Evolutionary conservation across 2,329 filamentous ascomycete genomes (phyloP), one percentile per base, ranked within the genome.

Genomic region (Pestalotiopsis sp.): DNA sequence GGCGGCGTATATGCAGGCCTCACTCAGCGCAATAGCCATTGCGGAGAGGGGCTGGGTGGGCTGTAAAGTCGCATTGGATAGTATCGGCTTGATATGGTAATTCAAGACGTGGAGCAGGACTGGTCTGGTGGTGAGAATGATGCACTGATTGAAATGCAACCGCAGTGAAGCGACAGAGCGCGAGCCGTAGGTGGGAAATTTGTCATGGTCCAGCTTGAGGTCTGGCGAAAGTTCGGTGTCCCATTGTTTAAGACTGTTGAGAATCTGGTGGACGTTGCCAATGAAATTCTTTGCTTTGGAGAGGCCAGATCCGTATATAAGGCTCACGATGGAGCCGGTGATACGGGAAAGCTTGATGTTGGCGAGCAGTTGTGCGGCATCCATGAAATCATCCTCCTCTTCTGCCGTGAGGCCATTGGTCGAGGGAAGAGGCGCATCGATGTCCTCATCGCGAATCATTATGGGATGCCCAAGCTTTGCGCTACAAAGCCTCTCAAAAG

Each of bases 401-500:
- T 67, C 71, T 38, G 49, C n/a, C 3, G 66, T 41, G n/a, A 71
- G 38, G 41, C 59, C 65, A 20, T 72, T 68, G 2, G 71, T 72
- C 17, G 77, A 79, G 0, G 80, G 81, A 9, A 77, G 68, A 38
- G 79, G 77, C 25, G 79, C 76, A 59, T 80, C 75, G 20, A 82
- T 83, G 64, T 83, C 81, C 61, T 81, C 80, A 67, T 83, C 81
- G 39, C 77, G 76, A 31, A 83, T 81, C 72, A 81, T 81, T 52
- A 80, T 76, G 3, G 81, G 80, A 20, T 82, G 76, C 3, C 81
- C 81, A 71, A 82, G 78, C 67, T 83, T 83, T 3, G 81, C 82
- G 38, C 79, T 80, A 77, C 78, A 81, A 72, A 82, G 78, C 27
- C 81, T 79, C 68, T 80, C 78, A 39, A 79, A 71, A 11, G 71